Evolutionary conservation across 306 rosid genomes (phyloP), one percentile per base, ranked within the genome.

Genomic region (Begonia fuchsioides): DNA sequence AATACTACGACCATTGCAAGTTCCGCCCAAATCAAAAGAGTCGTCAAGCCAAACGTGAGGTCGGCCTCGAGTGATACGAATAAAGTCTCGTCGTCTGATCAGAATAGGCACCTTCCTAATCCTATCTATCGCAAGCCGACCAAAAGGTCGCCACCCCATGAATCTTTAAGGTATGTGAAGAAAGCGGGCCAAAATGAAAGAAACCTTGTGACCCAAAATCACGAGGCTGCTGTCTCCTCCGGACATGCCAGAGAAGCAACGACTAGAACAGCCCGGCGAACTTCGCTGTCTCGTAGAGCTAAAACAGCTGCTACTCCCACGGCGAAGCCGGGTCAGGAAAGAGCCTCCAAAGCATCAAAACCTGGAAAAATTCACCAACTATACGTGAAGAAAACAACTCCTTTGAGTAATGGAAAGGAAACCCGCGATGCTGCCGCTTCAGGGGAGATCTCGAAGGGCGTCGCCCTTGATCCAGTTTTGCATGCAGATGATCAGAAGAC

Each of bases 101-200:
- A 26, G 8, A 26, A 26, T 5, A 4, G 8, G 7, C 35, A 26
- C 35, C 10, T 55, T 58, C 95, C 95, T 0, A 84, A 53, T 58
- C 95, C 95, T 0, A 84, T 61, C 64, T 81, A 85, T 50, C 82
- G 77, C 12, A 82, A 54, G 61, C 73, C 94, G 13, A 85, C 87
- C 2, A 17, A 59, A 32, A 81, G 82, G 62, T 72, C 93, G 35
- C 35, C 35, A 9, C 67, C 68, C 51, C 65, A 26, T n/a, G 75
- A 66, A 15, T 53, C 79, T 7, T 53, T 45, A 56, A 64, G 51
- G 40, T 32, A 57, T 3, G 44, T 50, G 14, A 78, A 38, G 57
- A 77, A 68, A 54, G 20, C 57, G 47, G 65, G 16, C 56, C 13
- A 3, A 40, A 63, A 64, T 16, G 38, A 59, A 12, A 51, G 54